Evolutionary conservation across 192 early-diverging fungal genomes (phyloP).

Genomic region (Backusella liffmaniae): DNA sequence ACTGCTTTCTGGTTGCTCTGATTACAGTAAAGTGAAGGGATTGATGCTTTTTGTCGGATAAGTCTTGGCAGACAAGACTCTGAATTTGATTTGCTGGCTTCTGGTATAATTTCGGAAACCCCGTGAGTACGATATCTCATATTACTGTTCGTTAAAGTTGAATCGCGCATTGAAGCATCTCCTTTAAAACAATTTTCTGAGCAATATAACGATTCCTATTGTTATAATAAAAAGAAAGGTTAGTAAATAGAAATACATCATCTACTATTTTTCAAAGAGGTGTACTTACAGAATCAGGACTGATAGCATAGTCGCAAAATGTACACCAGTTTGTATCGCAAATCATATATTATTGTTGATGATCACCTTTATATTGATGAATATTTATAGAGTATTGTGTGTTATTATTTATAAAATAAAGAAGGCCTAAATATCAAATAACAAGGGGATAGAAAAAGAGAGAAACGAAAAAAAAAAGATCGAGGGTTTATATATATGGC

Average conservation of each 20-base stretch:
- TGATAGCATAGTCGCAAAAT: conserved; percentile 17
- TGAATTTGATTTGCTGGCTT: not conserved
- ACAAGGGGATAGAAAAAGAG: not conserved
- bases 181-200: not conserved
- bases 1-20: not conserved
- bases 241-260: not conserved
- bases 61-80: not conserved
- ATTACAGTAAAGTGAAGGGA: not conserved
- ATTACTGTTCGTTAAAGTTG: not conserved
- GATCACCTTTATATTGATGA: not conserved
- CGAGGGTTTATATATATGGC: not conserved
- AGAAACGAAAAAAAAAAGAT: not conserved
- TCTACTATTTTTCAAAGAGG: not conserved
- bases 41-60: not conserved
- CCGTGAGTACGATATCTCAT: not conserved
- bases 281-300: conserved; percentile 15
- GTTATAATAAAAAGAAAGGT: not conserved
- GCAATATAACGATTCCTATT: not conserved
- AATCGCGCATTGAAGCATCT: not conserved
- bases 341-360: not conserved
- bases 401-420: not conserved
- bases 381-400: not conserved
- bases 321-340: conserved; percentile 26
- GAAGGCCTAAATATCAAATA: not conserved
- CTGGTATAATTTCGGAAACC: not conserved